Conservation (phyloP, 1,139 yeast species). For the Kodamaea plutei region DNA sequence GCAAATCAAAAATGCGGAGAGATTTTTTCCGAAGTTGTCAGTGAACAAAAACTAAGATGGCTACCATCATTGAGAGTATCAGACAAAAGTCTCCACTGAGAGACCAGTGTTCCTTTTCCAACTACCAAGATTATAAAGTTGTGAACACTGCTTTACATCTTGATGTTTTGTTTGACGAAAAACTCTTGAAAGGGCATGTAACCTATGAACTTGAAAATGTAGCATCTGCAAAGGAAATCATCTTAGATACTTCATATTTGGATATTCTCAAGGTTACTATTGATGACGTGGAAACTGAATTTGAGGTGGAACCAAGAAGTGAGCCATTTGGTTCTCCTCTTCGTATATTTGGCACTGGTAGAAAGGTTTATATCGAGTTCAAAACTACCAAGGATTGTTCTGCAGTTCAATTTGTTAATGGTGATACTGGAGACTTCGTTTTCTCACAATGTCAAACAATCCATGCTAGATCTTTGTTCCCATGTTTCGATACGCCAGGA, state of each 20-base stretch:
- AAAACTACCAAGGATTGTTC: slow-evolving; percentile 35
- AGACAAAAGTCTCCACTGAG: slow-evolving; percentile 5
- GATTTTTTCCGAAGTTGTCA: no score
- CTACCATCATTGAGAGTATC: slow-evolving; percentile 4
- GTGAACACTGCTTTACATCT: slow-evolving; percentile 24
- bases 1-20: no score
- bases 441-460: slow-evolving; percentile 44
- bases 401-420: slow-evolving; percentile 38
- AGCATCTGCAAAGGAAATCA: slow-evolving; percentile 12
- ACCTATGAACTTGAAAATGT: slow-evolving; percentile 17
- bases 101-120: slow-evolving; percentile 19
- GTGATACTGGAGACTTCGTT: slow-evolving; percentile 36
- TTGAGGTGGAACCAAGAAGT: slow-evolving; percentile 15
- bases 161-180: slow-evolving; percentile 26
- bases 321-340: slow-evolving; percentile 35
- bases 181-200: slow-evolving; percentile 27
- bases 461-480: slow-evolving; percentile 41
- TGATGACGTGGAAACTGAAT: slow-evolving; percentile 18
- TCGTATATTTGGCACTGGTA: slow-evolving; percentile 7
- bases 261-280: slow-evolving; percentile 19
- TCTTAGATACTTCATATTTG: slow-evolving; percentile 33
- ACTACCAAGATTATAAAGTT: slow-evolving; percentile 14
- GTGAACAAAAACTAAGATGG: no score
- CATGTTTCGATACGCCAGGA: slow-evolving; percentile 43
- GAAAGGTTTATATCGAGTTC: slow-evolving; percentile 20